Base-by-base conservation (phyloP, 2,329 filamentous ascomycete genomes). In the Fusarium algeriense region DNA sequence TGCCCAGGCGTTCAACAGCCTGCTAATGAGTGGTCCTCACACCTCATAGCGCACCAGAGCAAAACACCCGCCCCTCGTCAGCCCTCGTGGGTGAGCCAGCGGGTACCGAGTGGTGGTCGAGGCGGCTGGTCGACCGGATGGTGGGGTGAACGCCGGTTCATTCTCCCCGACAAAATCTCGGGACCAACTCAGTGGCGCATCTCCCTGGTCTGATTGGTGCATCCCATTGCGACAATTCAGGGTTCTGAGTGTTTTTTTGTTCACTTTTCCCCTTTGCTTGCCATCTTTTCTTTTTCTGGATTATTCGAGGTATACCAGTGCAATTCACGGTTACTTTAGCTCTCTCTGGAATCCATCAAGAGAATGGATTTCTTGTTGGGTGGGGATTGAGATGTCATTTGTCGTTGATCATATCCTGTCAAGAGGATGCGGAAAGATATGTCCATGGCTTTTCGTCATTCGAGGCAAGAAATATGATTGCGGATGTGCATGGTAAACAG, bases 91-190 rank as follows among this genome's bases (percentile, higher is more conserved):
- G 69, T 52, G 54, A 67, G 56, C 69, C 65, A 67, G 57, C 69
- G 69, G 69, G 61, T 73, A 73, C 53, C 40, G 38, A 71, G 50
- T 69, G 60, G 56, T 69, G 69, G 65, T 71, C 50, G 55, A 48
- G 48, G 53, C 67, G 55, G 67, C 44, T 70, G 58, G 71, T 41
- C 46, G 34, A 61, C 45, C 44, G 43, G 64, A 60, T 64, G 57
- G 69, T 70, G 69, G 69, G 69, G 59, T 58, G 69, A 72, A 65
- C 61, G 37, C 70, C 64, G 59, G 73, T 65, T 70, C 70, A 69
- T 59, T 60, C 58, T 74, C 65, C 62, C 73, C 74, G 74, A 75
- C 75, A 75, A 76, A 76, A 73, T 70, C 72, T 76, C 75, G 75
- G 70, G 69, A 76, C 62, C 61, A 68, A 71, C 64, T 73, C 67